phyloP scores from a whole-genome alignment of 495 filamentous ascomycete genomes.

The Darksidea phi region DNA sequence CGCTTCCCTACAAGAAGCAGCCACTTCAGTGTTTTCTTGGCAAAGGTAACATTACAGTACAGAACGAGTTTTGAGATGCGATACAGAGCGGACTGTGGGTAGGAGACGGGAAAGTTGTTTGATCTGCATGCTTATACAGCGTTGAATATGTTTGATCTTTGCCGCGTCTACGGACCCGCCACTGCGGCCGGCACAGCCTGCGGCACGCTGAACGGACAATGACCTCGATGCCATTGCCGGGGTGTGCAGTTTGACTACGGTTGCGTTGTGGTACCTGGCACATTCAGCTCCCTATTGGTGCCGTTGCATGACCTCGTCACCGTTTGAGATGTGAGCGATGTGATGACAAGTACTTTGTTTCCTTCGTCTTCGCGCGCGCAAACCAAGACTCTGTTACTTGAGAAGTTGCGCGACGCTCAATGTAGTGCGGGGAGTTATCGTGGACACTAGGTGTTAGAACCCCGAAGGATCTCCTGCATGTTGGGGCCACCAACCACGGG shows the following conservation, averaged over 20 bases:
- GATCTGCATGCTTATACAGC: slow-evolving; percentile 1
- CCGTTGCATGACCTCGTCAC: too few species aligned
- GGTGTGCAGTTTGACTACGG: too few species aligned
- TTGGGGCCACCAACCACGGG: neutral
- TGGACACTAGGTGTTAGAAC: neutral
- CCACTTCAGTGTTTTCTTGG: neutral
- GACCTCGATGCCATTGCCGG: too few species aligned
- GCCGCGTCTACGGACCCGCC: neutral
- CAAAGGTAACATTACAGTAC: neutral
- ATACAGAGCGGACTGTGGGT: neutral
- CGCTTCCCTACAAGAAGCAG: neutral
- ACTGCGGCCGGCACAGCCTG: neutral
- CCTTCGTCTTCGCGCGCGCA: too few species aligned
- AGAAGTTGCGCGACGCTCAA: too few species aligned
- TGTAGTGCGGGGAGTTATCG: neutral
- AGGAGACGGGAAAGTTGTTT: neutral
- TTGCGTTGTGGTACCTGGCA: too few species aligned
- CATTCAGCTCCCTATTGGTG: too few species aligned
- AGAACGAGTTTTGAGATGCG: neutral
- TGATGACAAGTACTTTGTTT: too few species aligned
- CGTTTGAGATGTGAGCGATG: too few species aligned
- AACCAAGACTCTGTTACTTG: too few species aligned
- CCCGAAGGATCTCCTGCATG: neutral
- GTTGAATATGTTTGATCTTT: neutral
- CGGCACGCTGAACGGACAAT: neutral